phyloP scores from a whole-genome alignment of 257 asterid species.

The Primulina huaijiensis region DNA sequence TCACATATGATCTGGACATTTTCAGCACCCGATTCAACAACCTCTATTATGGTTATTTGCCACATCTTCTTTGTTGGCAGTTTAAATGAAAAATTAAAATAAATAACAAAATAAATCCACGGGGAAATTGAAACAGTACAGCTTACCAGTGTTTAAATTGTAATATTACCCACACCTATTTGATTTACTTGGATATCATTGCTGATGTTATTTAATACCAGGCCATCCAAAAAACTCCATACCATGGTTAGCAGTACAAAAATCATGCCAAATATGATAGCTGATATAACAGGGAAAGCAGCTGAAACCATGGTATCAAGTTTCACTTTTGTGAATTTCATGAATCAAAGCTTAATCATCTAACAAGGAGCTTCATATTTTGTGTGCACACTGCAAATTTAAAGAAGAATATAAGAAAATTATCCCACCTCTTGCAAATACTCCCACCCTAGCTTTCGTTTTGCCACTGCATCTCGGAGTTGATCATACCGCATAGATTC shows the following conservation, averaged over 20 bases:
- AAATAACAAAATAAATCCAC: no score
- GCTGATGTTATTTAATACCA: not conserved
- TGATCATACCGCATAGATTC: slow-evolving; percentile 88
- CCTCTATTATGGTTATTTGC: no score
- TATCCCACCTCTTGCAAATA: slow-evolving; percentile 77
- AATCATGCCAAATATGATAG: not conserved
- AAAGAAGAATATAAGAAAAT: slow-evolving; percentile 17
- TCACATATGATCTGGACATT: no score
- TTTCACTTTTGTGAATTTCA: not conserved
- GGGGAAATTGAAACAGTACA: no score
- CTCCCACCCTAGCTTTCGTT: slow-evolving; percentile 96
- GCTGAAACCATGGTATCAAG: not conserved
- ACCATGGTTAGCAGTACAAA: not conserved
- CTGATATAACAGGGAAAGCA: not conserved
- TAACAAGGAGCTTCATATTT: not conserved
- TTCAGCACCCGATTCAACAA: no score
- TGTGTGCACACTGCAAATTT: not conserved
- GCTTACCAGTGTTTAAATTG: no score
- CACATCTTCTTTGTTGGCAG: no score
- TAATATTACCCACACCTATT: not conserved
- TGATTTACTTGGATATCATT: not conserved
- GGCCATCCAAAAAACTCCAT: not conserved
- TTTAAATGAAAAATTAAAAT: no score
- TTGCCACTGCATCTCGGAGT: slow-evolving; percentile 80
- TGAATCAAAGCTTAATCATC: not conserved